Conservation (phyloP, 768 basidiomycete species). For the Pulveroboletus sp. region DNA sequence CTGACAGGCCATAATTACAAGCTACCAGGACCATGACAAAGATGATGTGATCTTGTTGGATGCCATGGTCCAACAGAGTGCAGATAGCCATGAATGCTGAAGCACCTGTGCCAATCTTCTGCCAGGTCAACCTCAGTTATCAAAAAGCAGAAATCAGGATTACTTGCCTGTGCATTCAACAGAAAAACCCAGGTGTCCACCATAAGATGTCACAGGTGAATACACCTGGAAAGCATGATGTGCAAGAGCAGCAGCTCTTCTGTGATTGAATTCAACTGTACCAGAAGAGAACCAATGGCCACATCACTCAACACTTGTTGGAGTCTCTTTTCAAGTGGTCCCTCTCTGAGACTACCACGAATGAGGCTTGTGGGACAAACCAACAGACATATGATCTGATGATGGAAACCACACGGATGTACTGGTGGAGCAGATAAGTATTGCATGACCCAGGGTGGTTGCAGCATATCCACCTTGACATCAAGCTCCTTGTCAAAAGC, state of each 20-base stretch:
- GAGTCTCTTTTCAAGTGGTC: slow-evolving; percentile 89
- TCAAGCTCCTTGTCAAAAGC: slow-evolving; percentile 60
- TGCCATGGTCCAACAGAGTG: slow-evolving; percentile 88
- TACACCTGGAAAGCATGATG: slow-evolving; percentile 66
- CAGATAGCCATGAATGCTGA: slow-evolving; percentile 95
- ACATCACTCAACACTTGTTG: slow-evolving; percentile 82
- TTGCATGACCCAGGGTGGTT: not conserved
- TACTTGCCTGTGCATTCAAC: slow-evolving; percentile 76
- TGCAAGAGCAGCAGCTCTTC: slow-evolving; percentile 89
- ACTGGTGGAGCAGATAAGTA: slow-evolving; percentile 34
- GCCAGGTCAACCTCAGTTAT: not conserved
- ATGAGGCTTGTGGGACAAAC: not conserved
- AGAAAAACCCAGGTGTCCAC: slow-evolving; percentile 77
- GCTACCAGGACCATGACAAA: slow-evolving; percentile 90
- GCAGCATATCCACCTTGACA: slow-evolving; percentile 48
- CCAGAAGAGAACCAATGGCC: slow-evolving; percentile 81
- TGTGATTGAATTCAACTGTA: slow-evolving; percentile 79
- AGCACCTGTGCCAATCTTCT: slow-evolving; percentile 88
- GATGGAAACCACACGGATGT: slow-evolving; percentile 86
- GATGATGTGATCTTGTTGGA: slow-evolving; percentile 77
- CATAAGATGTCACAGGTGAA: slow-evolving; percentile 65
- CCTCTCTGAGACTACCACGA: slow-evolving; percentile 55
- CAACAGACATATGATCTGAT: slow-evolving; percentile 68
- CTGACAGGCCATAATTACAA: slow-evolving; percentile 70
- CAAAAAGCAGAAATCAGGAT: not conserved